Percentiles rank a stretch among this genome's conserved stretches.
Conservation (phyloP, 805 yeast species). For the Ogataea wickerhamii region DNA sequence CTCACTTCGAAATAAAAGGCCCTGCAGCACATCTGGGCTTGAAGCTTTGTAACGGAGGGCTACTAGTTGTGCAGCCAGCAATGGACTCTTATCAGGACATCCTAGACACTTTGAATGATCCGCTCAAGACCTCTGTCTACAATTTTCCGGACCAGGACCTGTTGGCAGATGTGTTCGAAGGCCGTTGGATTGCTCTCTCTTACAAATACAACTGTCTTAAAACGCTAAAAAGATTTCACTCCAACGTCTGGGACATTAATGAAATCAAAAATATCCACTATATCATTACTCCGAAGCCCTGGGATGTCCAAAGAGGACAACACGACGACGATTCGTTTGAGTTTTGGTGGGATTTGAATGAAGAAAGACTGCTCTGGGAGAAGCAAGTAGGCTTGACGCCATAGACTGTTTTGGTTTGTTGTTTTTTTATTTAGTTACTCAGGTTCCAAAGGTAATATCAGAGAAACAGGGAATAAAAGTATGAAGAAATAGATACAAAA, state of each 20-base stretch:
- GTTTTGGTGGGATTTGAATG: constrained; percentile 48
- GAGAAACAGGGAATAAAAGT: too few relatives aligned
- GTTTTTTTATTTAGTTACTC: too few relatives aligned
- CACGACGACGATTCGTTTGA: constrained; percentile 43
- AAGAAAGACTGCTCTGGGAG: constrained; percentile 28
- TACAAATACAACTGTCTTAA: constrained; percentile 55
- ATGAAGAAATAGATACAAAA: too few relatives aligned
- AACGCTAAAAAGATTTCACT: constrained; percentile 44
- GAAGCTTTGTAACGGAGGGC: constrained; percentile 57
- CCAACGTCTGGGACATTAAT: constrained; percentile 42
- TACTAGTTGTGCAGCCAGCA: constrained; percentile 47
- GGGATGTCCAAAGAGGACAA: constrained; percentile 40
- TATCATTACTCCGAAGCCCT: constrained; percentile 57
- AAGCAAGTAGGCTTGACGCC: background rate
- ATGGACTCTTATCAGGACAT: constrained; percentile 38
- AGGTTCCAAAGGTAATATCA: too few relatives aligned
- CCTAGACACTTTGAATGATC: constrained; percentile 36
- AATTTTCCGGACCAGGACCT: constrained; percentile 59
- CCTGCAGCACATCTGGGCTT: constrained; percentile 42
- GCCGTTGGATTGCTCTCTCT: constrained; percentile 48
- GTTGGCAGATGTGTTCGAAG: constrained; percentile 49
- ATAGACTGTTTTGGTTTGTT: too few relatives aligned
- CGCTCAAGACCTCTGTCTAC: constrained; percentile 38
- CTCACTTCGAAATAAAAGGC: constrained; percentile 30
- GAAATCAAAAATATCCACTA: constrained; percentile 56